phyloP scores from a whole-genome alignment of 2,329 filamentous ascomycete genomes.

The Westerdykella sp. region DNA sequence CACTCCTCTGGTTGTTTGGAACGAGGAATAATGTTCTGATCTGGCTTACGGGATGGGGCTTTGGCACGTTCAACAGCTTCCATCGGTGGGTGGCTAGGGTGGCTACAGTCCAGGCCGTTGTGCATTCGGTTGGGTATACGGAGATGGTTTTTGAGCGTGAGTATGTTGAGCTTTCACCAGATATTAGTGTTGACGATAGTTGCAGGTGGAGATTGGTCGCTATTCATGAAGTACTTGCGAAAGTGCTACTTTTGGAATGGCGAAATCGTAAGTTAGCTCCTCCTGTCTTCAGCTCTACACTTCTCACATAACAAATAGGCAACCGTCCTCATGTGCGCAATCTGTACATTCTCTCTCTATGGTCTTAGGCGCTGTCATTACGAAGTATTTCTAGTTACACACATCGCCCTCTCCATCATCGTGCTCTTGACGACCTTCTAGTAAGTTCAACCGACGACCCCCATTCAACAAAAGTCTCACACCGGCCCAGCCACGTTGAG shows the following conservation, averaged over 20 bases:
- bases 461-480: constrained; percentile 4
- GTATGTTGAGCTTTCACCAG: neutral
- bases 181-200: neutral
- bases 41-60: constrained; percentile 64
- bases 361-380: constrained; percentile 48
- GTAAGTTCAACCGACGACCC: constrained; percentile 33
- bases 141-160: constrained; percentile 37
- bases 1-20: constrained; percentile 60
- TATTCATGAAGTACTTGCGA: constrained; percentile 34
- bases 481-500: constrained; percentile 42
- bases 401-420: constrained; percentile 40
- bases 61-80: constrained; percentile 60
- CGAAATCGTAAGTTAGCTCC: constrained; percentile 37
- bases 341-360: constrained; percentile 46
- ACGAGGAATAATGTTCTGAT: constrained; percentile 61
- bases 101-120: constrained; percentile 54
- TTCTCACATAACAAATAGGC: constrained; percentile 12
- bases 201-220: constrained; percentile 32
- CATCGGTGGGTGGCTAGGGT: constrained; percentile 62
- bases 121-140: constrained; percentile 58
- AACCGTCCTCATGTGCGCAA: constrained; percentile 41
- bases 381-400: constrained; percentile 38
- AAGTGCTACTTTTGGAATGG: constrained; percentile 49
- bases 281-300: neutral
- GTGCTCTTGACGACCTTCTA: constrained; percentile 48